Evolutionary conservation across 2,329 filamentous ascomycete species (phyloP).

Genomic region (Colletotrichum trifolii): DNA sequence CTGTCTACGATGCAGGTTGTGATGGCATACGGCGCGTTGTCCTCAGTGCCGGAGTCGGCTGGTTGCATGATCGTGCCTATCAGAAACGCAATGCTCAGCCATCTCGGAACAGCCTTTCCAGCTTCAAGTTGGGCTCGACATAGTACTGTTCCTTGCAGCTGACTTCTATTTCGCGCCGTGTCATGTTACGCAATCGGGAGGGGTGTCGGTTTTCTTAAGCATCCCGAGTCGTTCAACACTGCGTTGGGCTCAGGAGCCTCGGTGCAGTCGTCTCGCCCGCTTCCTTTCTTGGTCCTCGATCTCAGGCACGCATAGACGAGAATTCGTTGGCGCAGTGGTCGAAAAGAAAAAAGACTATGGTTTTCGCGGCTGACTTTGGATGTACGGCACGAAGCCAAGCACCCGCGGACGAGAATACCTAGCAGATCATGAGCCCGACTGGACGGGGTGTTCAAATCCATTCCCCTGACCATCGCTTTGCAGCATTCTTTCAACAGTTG

Average conservation of each 20-base stretch:
- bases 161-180: conserved; percentile 11
- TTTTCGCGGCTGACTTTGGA: no score
- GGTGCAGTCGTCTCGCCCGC: background rate
- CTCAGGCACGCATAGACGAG: no score
- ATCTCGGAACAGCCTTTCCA: background rate
- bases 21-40: background rate
- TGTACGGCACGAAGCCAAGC: no score
- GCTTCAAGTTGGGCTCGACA: no score
- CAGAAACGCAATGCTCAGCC: conserved; percentile 21
- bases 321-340: no score
- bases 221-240: conserved; percentile 8
- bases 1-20: background rate
- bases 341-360: no score
- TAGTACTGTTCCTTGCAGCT: conserved; percentile 21
- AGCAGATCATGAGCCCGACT: no score
- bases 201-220: background rate
- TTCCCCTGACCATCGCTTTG: no score
- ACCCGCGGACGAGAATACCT: no score
- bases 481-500: no score
- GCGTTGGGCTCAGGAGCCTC: background rate
- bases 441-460: no score
- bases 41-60: conserved; percentile 15
- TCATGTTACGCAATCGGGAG: conserved; percentile 18
- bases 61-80: conserved; percentile 34
- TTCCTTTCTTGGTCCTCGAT: background rate